These are phyloP conservation scores for Hypoxylon sp. DNA, from an alignment of 2,329 filamentous ascomycete species.

Conservation along the genomic window DNA sequence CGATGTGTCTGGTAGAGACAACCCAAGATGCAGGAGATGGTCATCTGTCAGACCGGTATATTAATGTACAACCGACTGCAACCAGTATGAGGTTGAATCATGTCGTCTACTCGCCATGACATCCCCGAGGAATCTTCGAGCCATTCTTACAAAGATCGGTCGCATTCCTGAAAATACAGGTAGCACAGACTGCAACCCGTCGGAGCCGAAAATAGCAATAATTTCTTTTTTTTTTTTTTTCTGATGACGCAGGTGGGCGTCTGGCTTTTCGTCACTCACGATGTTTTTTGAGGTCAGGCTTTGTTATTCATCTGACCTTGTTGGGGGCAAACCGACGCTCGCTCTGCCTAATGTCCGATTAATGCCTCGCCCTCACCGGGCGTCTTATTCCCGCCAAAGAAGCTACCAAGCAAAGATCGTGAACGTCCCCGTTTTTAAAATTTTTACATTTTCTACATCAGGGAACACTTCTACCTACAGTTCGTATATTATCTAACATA, in stretches of 20 bases:
- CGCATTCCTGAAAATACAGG: constrained; percentile 2
- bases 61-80: background rate
- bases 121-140: background rate
- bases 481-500: too few species aligned
- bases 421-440: too few species aligned
- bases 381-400: background rate
- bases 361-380: background rate
- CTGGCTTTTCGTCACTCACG: background rate
- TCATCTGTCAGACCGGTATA: background rate
- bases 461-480: too few species aligned
- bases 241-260: constrained; percentile 26
- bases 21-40: background rate
- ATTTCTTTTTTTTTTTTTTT: constrained; percentile 1
- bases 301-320: background rate
- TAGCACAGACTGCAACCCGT: constrained; percentile 26
- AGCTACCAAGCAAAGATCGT: background rate
- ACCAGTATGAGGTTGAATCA: background rate
- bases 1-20: constrained; percentile 2
- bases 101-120: background rate
- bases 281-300: background rate
- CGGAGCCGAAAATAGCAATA: constrained; percentile 17
- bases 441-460: too few species aligned
- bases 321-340: background rate
- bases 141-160: constrained; percentile 5
- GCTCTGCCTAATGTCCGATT: background rate